Conservation (phyloP, 352 stramenopile genomes). For the Aphanomyces cochlioides region DNA sequence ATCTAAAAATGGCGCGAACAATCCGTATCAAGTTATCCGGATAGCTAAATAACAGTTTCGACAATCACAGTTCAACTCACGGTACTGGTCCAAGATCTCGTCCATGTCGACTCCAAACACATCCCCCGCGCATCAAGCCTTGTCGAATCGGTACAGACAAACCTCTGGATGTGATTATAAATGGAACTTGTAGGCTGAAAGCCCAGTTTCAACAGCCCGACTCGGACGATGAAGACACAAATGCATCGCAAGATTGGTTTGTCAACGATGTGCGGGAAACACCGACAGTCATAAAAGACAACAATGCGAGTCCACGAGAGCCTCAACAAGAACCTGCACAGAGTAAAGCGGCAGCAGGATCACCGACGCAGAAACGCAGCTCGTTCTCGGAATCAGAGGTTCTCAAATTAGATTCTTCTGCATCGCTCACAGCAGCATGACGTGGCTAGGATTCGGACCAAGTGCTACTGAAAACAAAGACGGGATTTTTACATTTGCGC, state of each 20-base stretch:
- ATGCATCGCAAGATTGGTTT: conserved; percentile 76
- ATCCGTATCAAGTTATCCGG: conserved; percentile 4
- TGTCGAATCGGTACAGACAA: conserved; percentile 1
- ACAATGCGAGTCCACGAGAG: conserved; percentile 32
- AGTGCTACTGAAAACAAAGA: conserved; percentile 33
- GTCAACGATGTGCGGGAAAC: conserved; percentile 61
- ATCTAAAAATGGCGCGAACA: conserved; percentile 6
- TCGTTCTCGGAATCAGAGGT: conserved; percentile 10
- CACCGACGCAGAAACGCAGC: conserved; percentile 20
- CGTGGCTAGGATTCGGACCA: not conserved
- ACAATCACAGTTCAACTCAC: no score
- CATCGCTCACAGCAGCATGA: conserved; percentile 38
- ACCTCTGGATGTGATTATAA: not conserved
- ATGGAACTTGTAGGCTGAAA: conserved; percentile 37
- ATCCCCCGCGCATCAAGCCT: conserved; percentile 16
- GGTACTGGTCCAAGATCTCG: no score
- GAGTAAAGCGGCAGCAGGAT: not conserved
- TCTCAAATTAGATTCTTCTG: not conserved
- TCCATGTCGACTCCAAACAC: no score
- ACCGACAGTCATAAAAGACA: conserved; percentile 27
- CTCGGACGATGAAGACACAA: conserved; percentile 47
- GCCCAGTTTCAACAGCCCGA: conserved; percentile 62
- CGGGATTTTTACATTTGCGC: conserved; percentile 65
- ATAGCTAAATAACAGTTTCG: not conserved
- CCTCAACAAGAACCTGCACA: conserved; percentile 18